Conservation (phyloP, 352 stramenopile species). For the Elongisporangium anandrum region DNA sequence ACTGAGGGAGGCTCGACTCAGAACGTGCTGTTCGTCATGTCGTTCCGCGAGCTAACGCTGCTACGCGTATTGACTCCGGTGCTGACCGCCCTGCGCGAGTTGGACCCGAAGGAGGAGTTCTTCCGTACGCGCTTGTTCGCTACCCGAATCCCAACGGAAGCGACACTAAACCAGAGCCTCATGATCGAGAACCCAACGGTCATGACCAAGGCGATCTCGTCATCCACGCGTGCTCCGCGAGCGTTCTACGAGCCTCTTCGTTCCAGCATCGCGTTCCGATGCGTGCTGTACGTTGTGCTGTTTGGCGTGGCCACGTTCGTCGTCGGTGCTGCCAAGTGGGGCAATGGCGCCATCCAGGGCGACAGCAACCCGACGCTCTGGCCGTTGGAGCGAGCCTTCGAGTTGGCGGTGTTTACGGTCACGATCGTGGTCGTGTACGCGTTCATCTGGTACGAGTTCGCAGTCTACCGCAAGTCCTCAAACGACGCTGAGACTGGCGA, state of each 20-base stretch:
- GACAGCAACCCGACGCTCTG: slow-evolving; percentile 40
- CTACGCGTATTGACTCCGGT: slow-evolving; percentile 23
- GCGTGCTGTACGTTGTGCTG: slow-evolving; percentile 32
- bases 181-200: background rate
- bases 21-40: slow-evolving; percentile 32
- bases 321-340: slow-evolving; percentile 32
- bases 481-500: slow-evolving; percentile 1
- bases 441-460: slow-evolving; percentile 47
- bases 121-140: slow-evolving; percentile 30
- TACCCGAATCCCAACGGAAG: slow-evolving; percentile 18
- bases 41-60: slow-evolving; percentile 37
- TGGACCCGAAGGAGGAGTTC: slow-evolving; percentile 31
- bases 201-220: background rate
- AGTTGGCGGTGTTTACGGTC: slow-evolving; percentile 35
- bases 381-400: slow-evolving; percentile 50
- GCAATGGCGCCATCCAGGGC: slow-evolving; percentile 46
- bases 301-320: slow-evolving; percentile 31
- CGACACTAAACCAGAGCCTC: background rate
- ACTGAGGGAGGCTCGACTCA: slow-evolving; percentile 29
- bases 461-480: slow-evolving; percentile 12
- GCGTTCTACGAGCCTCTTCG: slow-evolving; percentile 54
- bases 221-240: slow-evolving; percentile 14
- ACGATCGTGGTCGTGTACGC: slow-evolving; percentile 41
- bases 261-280: slow-evolving; percentile 26
- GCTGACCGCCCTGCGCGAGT: slow-evolving; percentile 24